phyloP scores from a whole-genome alignment of 805 yeast species.

The Ogataea angusta region DNA sequence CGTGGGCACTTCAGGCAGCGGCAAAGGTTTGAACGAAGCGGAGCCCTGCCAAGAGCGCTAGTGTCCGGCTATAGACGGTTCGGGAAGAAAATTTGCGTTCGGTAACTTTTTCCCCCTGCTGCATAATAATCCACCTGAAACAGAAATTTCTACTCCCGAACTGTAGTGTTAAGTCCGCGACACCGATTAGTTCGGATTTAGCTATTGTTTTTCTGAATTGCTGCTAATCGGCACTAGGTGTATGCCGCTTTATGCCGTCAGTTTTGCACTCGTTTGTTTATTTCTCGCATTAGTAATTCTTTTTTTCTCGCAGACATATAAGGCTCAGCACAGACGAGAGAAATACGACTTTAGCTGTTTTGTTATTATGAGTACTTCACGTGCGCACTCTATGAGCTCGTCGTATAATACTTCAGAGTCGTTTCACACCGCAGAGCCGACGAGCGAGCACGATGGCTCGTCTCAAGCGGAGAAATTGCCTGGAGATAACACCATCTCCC shows the following conservation, averaged over 20 bases:
- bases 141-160: too few species aligned
- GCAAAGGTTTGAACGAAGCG: not conserved
- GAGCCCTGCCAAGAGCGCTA: not conserved
- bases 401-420: slow-evolving; percentile 16
- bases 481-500: not conserved
- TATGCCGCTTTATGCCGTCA: too few species aligned
- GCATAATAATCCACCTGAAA: too few species aligned
- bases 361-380: not conserved
- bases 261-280: not conserved
- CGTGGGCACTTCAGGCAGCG: slow-evolving; percentile 30
- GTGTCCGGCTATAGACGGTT: slow-evolving; percentile 1
- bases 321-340: too few species aligned
- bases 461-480: not conserved
- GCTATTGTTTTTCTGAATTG: not conserved
- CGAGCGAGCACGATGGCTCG: not conserved
- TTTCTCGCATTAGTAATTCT: not conserved
- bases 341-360: too few species aligned
- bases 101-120: not conserved
- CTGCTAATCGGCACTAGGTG: too few species aligned
- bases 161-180: too few species aligned
- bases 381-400: slow-evolving; percentile 13
- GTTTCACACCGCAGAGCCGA: slow-evolving; percentile 12
- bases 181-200: not conserved
- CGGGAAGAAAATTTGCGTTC: not conserved
- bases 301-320: too few species aligned